These are phyloP conservation scores for Lactarius akahatsu DNA, from an alignment of 768 basidiomycete species.

Conservation along the genomic window DNA sequence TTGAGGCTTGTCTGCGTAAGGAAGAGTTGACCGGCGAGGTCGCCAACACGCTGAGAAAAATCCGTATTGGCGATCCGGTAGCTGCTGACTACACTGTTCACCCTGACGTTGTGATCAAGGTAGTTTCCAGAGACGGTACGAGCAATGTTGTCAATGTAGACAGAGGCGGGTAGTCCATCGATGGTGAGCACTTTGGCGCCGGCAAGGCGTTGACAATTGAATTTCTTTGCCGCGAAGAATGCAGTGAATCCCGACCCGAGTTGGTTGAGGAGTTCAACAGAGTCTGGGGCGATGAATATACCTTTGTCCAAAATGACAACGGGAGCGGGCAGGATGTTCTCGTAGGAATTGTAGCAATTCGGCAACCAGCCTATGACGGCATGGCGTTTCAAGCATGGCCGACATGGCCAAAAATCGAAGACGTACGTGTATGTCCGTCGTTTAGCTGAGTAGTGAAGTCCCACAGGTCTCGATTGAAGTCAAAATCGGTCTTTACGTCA, in stretches of 20 bases:
- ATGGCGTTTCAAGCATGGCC: neutral
- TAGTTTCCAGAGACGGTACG: constrained; percentile 60
- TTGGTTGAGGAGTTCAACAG: constrained; percentile 48
- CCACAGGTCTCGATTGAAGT: constrained; percentile 59
- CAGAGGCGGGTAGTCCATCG: constrained; percentile 51
- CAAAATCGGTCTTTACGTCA: constrained; percentile 58
- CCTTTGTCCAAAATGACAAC: constrained; percentile 33
- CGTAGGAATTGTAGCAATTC: constrained; percentile 46
- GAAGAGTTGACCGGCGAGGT: constrained; percentile 52
- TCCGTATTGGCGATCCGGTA: constrained; percentile 43
- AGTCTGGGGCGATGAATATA: constrained; percentile 55
- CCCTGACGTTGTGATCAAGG: constrained; percentile 59
- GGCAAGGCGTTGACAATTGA: constrained; percentile 60
- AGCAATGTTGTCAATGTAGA: constrained; percentile 57
- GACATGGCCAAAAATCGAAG: neutral
- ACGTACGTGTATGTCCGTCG: constrained; percentile 63
- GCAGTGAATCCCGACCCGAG: constrained; percentile 47
- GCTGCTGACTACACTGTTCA: constrained; percentile 61
- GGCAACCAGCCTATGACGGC: constrained; percentile 51
- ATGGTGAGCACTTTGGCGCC: constrained; percentile 58
- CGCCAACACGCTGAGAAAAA: constrained; percentile 61
- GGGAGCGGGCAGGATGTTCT: constrained; percentile 56
- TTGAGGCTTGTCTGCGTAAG: constrained; percentile 48
- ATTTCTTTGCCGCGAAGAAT: constrained; percentile 44
- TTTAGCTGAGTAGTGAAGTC: constrained; percentile 55